Evolutionary conservation across 2,329 filamentous ascomycete species (phyloP).

Genomic region (Ophiocordyceps camponoti-floridani): DNA sequence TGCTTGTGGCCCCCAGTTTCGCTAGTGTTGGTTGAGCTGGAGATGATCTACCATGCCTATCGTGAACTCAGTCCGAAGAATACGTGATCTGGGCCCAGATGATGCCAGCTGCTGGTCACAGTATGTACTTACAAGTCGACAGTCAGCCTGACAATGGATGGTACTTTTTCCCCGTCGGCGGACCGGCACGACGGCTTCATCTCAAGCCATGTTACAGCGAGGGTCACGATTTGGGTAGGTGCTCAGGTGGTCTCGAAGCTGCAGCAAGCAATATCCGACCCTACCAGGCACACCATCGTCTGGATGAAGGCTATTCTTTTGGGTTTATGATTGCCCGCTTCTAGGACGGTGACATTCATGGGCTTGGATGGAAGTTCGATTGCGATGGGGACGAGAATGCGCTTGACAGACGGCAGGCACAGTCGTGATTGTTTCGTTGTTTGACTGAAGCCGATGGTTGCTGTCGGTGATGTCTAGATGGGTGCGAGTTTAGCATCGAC

Average conservation of each 20-base stretch:
- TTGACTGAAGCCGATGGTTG: slow-evolving; percentile 6
- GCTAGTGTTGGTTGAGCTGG: too few species aligned
- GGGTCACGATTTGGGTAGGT: too few species aligned
- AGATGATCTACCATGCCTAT: too few species aligned
- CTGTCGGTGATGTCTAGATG: too few species aligned
- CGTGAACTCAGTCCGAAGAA: too few species aligned
- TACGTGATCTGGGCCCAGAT: too few species aligned
- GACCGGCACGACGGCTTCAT: neutral
- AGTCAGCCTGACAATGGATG: too few species aligned
- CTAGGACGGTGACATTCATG: slow-evolving; percentile 12
- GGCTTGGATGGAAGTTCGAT: neutral
- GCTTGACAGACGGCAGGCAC: slow-evolving; percentile 3
- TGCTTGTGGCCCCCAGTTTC: too few species aligned
- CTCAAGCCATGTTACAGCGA: neutral
- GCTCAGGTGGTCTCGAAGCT: neutral
- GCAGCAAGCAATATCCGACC: neutral
- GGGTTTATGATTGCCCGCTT: slow-evolving; percentile 18
- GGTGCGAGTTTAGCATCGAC: too few species aligned
- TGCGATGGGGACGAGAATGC: slow-evolving; percentile 3
- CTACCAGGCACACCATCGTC: slow-evolving; percentile 17
- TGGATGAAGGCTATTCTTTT: slow-evolving; percentile 22
- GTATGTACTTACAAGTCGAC: too few species aligned
- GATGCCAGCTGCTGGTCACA: too few species aligned
- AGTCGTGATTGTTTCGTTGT: slow-evolving; percentile 4
- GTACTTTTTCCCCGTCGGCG: too few species aligned